Percentiles rank a stretch among this genome's conserved stretches.
Conservation (phyloP, 345 rosid species). For the Populus euphratica region DNA sequence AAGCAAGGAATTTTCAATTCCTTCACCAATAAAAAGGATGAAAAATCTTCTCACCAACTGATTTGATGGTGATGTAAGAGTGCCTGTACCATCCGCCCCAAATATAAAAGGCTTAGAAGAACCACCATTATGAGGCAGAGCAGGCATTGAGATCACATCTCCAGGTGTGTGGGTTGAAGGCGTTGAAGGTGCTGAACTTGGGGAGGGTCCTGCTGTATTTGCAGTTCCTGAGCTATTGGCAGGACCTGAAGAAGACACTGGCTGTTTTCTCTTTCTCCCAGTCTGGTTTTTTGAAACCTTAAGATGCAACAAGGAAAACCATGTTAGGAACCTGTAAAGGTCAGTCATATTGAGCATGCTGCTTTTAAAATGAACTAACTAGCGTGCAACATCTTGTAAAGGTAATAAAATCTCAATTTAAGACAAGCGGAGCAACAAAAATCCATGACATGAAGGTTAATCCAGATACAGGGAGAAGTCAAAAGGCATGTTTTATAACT, state of each 20-base stretch:
- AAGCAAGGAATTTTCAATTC: constrained; percentile 33
- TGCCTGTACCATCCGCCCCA: constrained; percentile 71
- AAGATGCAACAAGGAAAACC: constrained; percentile 28
- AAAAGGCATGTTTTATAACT: not conserved
- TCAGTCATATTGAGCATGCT: not conserved
- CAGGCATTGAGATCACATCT: constrained; percentile 87
- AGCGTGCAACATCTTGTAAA: not conserved
- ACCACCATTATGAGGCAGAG: constrained; percentile 74
- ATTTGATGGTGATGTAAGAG: constrained; percentile 83
- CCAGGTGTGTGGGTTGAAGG: constrained; percentile 97
- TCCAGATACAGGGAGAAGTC: not conserved
- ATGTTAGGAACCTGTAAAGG: constrained; percentile 32
- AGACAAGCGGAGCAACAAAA: not conserved
- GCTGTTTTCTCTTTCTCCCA: constrained; percentile 97
- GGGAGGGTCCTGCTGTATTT: constrained; percentile 96
- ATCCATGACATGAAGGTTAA: not conserved
- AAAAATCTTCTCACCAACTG: constrained; percentile 67
- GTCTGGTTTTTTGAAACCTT: constrained; percentile 88
- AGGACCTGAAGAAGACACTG: constrained; percentile 96
- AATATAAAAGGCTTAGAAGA: constrained; percentile 82
- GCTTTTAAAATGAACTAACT: not conserved
- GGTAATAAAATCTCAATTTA: not conserved
- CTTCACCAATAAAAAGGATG: constrained; percentile 25
- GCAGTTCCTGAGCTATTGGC: constrained; percentile 99
- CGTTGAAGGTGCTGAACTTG: constrained; percentile 97